Evolutionary conservation across 2,329 filamentous ascomycete genomes (phyloP).

Genomic region (Penicillium frequentans): DNA sequence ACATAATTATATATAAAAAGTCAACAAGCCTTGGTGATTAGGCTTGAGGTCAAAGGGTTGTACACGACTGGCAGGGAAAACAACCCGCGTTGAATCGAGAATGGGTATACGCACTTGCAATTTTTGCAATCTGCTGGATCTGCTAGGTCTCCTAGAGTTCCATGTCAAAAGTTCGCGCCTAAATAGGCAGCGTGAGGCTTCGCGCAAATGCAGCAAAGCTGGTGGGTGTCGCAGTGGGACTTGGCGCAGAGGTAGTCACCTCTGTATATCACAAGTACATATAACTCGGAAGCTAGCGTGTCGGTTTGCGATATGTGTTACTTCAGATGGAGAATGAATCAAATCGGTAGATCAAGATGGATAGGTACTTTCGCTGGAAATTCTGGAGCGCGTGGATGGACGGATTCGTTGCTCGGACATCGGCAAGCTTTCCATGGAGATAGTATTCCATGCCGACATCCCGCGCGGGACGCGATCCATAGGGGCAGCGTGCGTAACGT

Average conservation of each 20-base stretch:
- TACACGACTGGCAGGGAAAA: background rate
- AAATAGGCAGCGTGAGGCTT: background rate
- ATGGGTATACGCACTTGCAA: background rate
- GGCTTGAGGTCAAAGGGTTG: no score
- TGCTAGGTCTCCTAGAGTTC: background rate
- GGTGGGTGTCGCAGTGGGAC: background rate
- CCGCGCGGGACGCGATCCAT: conserved; percentile 11
- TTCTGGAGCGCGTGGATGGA: conserved; percentile 15
- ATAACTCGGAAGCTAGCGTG: background rate
- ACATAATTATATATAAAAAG: background rate
- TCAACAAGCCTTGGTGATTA: background rate
- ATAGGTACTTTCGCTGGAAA: conserved; percentile 12
- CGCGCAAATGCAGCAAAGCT: background rate
- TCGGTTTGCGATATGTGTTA: background rate
- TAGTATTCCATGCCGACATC: conserved; percentile 21
- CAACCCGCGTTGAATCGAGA: background rate
- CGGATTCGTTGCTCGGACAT: conserved; percentile 24
- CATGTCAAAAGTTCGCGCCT: background rate
- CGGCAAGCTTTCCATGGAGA: conserved; percentile 32
- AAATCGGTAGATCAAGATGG: conserved; percentile 14
- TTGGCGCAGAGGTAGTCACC: background rate
- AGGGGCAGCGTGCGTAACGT: conserved; percentile 39
- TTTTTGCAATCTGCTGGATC: background rate
- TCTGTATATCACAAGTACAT: background rate
- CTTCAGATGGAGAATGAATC: background rate